These are phyloP conservation scores for Diaporthe citri DNA, from an alignment of 2,329 filamentous ascomycete species.

Conservation along the genomic window DNA sequence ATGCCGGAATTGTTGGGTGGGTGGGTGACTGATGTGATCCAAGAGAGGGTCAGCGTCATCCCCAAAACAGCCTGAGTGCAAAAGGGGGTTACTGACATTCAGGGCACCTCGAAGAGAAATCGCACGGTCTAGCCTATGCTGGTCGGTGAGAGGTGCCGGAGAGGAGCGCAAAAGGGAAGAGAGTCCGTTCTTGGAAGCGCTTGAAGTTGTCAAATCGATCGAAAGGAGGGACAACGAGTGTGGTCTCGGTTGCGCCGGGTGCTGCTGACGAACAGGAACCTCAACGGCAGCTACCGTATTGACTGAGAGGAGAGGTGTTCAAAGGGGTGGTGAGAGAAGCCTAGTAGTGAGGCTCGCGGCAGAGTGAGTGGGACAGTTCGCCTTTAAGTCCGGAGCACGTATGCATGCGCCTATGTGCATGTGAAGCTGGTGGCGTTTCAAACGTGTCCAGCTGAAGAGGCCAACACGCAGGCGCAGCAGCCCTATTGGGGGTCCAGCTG, in stretches of 20 bases:
- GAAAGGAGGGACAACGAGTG: not conserved
- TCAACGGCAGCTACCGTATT: not conserved
- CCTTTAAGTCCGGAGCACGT: not conserved
- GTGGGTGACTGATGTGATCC: not conserved
- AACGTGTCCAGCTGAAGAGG: constrained; percentile 28
- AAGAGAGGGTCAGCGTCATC: not conserved
- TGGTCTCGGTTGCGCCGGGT: not conserved
- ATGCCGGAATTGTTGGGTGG: not conserved
- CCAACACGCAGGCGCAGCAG: constrained; percentile 5
- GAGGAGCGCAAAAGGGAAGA: not conserved
- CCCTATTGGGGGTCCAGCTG: not conserved
- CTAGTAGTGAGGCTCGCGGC: not conserved
- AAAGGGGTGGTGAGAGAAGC: not conserved
- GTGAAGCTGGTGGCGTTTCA: constrained; percentile 30
- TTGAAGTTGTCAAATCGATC: not conserved
- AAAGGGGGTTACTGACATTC: not conserved
- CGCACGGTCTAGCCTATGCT: not conserved
- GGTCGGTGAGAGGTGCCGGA: too few relatives aligned
- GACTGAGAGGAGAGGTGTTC: too few relatives aligned
- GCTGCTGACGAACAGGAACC: not conserved
- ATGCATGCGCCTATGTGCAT: constrained; percentile 6
- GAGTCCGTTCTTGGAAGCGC: not conserved
- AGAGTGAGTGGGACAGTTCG: not conserved
- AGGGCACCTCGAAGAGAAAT: not conserved
- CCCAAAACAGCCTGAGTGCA: not conserved